Base-by-base conservation (phyloP, 2,329 filamentous ascomycete genomes). In the Trichophyton verrucosum region DNA sequence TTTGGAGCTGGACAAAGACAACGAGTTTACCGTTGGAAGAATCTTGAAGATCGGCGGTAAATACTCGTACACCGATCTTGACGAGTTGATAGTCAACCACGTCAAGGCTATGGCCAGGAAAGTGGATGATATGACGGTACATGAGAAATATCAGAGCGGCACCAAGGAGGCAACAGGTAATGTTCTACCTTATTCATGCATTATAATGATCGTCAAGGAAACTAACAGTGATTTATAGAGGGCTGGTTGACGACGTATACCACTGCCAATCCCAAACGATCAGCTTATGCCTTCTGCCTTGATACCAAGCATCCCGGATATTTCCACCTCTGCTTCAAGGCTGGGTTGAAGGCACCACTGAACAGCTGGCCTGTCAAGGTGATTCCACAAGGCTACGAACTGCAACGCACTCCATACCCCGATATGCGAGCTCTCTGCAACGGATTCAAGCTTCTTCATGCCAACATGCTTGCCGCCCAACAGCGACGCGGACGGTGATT, bases 61-160 rank as follows among this genome's bases (percentile, higher is more conserved):
- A 73, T 91, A 91, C 75, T 92, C 84, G 6, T 99, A 99, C 77
- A 90, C 85, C 63, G 94, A 99, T 86, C 80, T 99, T 63, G 94
- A 99, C 75, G 94, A 99, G 73, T 76, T 99, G 77, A 97, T 99
- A 66, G 91, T 95, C 71, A 88, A 94, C 70, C 94, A 99, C 72
- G 89, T 99, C 71, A 94, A 96, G 77, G 89, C 91, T 59, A 99
- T 97, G 94, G 88, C 91, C 17, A 89, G 87, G 75, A 99, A 99
- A 80, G 92, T 97, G 58, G 90, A 95, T 66, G 92, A 99, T 78
- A 86, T 99, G 79, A 94, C 90, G 81, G 84, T 87, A 66, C 87
- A 96, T 73, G 92, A 97, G 72, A 96, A 96, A 75, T 99, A 88
- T 79, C 90, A 95, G 76, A 84, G 84, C 64, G 86, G 87, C 63